These are phyloP conservation scores for Penicillium sp. DNA, from an alignment of 2,329 filamentous ascomycete genomes.

Conservation along the genomic window DNA sequence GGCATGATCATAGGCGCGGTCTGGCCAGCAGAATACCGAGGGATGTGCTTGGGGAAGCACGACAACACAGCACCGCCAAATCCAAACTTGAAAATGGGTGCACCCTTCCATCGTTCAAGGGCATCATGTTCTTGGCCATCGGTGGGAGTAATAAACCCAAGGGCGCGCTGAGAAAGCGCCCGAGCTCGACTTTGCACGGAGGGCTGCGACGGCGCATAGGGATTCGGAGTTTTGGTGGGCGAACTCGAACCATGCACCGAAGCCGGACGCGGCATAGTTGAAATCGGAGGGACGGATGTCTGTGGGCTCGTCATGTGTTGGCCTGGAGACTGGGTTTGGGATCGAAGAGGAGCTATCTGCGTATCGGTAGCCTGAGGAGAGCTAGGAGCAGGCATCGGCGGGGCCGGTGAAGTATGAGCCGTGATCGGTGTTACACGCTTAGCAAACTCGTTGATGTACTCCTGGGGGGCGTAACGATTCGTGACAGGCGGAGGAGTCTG, in stretches of 20 bases:
- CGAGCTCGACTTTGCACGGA: conserved; percentile 39
- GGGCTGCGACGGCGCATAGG: conserved; percentile 34
- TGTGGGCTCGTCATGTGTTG: conserved; percentile 51
- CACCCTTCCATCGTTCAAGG: conserved; percentile 85
- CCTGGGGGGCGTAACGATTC: conserved; percentile 33
- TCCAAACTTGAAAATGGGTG: conserved; percentile 83
- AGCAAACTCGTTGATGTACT: conserved; percentile 34
- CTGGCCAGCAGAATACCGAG: conserved; percentile 76
- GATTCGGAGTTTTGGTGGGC: conserved; percentile 37
- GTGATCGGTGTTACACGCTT: conserved; percentile 27
- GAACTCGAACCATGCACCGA: conserved; percentile 52
- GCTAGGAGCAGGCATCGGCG: conserved; percentile 16
- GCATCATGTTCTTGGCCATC: conserved; percentile 65
- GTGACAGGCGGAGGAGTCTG: conserved; percentile 29
- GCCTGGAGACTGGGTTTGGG: conserved; percentile 61
- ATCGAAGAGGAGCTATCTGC: conserved; percentile 46
- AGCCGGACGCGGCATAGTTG: conserved; percentile 53
- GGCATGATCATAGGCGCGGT: conserved; percentile 74
- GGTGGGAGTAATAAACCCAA: conserved; percentile 56
- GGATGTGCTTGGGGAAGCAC: conserved; percentile 84
- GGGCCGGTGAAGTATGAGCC: conserved; percentile 12
- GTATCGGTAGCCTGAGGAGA: conserved; percentile 25
- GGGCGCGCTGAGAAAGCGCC: conserved; percentile 46
- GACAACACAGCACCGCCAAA: conserved; percentile 79
- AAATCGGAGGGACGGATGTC: conserved; percentile 42